phyloP scores from a whole-genome alignment of 1,284 basidiomycete species.

The Abortiporus biennis region DNA sequence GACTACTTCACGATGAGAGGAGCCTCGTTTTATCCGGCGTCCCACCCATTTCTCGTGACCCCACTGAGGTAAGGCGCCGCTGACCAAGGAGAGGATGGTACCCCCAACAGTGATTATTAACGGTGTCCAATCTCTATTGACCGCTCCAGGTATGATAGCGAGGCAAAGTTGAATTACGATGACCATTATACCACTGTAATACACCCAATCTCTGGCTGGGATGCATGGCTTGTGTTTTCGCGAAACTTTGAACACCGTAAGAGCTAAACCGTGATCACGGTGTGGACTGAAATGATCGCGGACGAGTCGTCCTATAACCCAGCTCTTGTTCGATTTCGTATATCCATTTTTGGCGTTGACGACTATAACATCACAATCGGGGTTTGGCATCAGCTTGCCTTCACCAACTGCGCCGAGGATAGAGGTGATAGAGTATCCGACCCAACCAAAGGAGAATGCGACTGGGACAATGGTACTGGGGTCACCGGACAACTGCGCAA shows the following conservation, averaged over 20 bases:
- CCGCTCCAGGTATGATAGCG: conserved; percentile 16
- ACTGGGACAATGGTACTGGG: conserved; percentile 23
- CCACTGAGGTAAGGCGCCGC: conserved; percentile 26
- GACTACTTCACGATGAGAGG: conserved; percentile 18
- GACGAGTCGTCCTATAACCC: conserved; percentile 26
- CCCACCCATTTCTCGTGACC: conserved; percentile 23
- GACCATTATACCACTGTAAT: conserved; percentile 14
- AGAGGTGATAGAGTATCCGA: conserved; percentile 27
- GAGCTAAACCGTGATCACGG: conserved; percentile 12
- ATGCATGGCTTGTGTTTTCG: conserved; percentile 9
- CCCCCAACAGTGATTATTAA: conserved; percentile 13
- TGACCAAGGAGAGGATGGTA: conserved; percentile 9
- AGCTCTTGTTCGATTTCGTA: conserved; percentile 22
- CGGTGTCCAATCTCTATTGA: conserved; percentile 17
- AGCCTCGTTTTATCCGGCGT: conserved; percentile 11
- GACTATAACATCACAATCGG: conserved; percentile 19
- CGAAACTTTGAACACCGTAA: conserved; percentile 10
- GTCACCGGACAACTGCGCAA: conserved; percentile 25
- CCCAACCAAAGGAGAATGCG: conserved; percentile 34
- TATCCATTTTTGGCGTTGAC: conserved; percentile 24
- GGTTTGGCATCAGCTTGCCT: conserved; percentile 23
- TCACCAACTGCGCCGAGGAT: conserved; percentile 23
- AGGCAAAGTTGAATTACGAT: conserved; percentile 19
- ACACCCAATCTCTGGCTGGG: conserved; percentile 19
- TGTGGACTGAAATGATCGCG: conserved; percentile 19